A percentile compares a stretch with the other conserved stretches of the same genome.
These are phyloP conservation scores for Apophysomyces elegans DNA, from an alignment of 371 early-diverging fungal species.

Conservation along the genomic window DNA sequence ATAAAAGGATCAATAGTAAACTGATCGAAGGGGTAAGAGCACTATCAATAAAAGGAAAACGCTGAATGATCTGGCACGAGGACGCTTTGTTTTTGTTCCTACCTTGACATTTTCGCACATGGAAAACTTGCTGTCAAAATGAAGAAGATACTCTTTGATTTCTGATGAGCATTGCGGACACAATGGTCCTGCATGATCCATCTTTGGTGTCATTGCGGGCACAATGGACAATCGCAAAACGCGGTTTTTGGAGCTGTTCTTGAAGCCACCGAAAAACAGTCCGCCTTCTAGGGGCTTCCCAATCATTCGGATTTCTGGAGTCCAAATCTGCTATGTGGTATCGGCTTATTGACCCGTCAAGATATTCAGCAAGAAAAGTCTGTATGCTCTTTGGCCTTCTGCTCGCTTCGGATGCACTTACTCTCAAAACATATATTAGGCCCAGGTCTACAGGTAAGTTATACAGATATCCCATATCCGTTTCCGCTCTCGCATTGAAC, in stretches of 20 bases:
- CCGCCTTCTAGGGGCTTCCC: neutral
- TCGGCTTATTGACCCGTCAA: too few relatives aligned
- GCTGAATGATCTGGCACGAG: neutral
- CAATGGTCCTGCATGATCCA: neutral
- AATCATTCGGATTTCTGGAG: too few relatives aligned
- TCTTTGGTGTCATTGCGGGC: neutral
- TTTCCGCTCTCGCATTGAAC: too few relatives aligned
- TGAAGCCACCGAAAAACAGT: conserved; percentile 9
- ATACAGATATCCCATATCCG: too few relatives aligned
- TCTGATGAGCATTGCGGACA: conserved; percentile 1
- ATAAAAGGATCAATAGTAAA: neutral
- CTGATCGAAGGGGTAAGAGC: conserved; percentile 7
- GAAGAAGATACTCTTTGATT: neutral
- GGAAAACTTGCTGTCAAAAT: neutral
- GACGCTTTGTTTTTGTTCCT: neutral
- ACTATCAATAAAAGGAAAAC: neutral
- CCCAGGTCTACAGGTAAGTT: too few relatives aligned
- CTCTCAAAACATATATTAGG: too few relatives aligned
- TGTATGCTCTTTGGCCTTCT: too few relatives aligned
- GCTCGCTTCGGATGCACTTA: too few relatives aligned
- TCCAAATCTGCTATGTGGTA: too few relatives aligned
- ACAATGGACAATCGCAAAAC: neutral
- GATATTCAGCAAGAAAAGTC: too few relatives aligned
- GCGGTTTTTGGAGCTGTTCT: neutral
- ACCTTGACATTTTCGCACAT: conserved; percentile 8